Percentiles rank a stretch among this genome's conserved stretches.
These are phyloP conservation scores for Solanum paucissectum DNA, from an alignment of 257 asterid genomes.

Conservation along the genomic window DNA sequence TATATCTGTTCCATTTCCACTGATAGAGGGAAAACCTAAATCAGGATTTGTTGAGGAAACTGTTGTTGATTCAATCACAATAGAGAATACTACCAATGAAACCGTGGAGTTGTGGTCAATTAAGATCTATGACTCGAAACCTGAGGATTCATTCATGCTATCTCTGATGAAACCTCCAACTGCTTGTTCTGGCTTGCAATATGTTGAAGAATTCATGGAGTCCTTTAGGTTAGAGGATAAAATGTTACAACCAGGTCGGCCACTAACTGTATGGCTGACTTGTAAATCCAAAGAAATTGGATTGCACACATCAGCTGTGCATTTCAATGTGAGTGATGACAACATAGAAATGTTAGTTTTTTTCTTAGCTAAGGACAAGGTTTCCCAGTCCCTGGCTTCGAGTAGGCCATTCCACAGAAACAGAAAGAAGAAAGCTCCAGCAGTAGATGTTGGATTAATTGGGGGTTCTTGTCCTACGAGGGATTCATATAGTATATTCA, in stretches of 20 bases:
- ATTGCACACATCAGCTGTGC: slow-evolving; percentile 61
- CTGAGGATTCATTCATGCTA: slow-evolving; percentile 54
- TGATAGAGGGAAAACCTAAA: slow-evolving; percentile 47
- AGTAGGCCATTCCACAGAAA: slow-evolving; percentile 43
- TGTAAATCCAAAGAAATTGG: slow-evolving; percentile 88
- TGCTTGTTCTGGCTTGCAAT: slow-evolving; percentile 39
- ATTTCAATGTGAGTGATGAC: slow-evolving; percentile 55
- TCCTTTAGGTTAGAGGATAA: slow-evolving; percentile 55
- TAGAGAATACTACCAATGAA: slow-evolving; percentile 42
- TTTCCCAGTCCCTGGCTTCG: slow-evolving; percentile 55
- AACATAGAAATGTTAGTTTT: slow-evolving; percentile 61
- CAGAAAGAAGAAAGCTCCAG: slow-evolving; percentile 38
- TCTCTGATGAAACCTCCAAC: slow-evolving; percentile 80
- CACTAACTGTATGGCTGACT: slow-evolving; percentile 59
- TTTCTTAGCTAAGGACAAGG: slow-evolving; percentile 68
- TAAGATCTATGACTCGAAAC: slow-evolving; percentile 76
- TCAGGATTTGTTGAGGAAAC: slow-evolving; percentile 63
- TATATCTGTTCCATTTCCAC: slow-evolving; percentile 72
- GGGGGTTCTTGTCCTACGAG: slow-evolving; percentile 49
- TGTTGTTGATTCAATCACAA: slow-evolving; percentile 35
- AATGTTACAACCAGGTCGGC: slow-evolving; percentile 31
- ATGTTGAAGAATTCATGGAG: slow-evolving; percentile 45
- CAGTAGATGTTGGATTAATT: slow-evolving; percentile 28
- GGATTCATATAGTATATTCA: slow-evolving; percentile 18
- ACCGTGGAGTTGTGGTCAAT: slow-evolving; percentile 64